phyloP scores from a whole-genome alignment of 441 rosid genomes.

The Euphorbia schlechtendalii region DNA sequence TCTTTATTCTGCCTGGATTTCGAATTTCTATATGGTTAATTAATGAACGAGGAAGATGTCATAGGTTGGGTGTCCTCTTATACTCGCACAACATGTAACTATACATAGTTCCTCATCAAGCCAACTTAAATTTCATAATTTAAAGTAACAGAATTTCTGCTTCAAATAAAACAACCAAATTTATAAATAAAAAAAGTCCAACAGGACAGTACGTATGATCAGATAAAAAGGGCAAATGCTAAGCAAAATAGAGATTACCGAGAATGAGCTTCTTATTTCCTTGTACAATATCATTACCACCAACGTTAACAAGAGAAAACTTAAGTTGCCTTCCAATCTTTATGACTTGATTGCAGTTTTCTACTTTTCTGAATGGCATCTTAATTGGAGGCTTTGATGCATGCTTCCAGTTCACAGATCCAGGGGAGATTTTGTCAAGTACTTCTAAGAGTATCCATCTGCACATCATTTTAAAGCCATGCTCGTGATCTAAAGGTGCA shows the following conservation, averaged over 20 bases:
- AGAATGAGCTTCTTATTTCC: slow-evolving; percentile 49
- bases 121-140: not conserved
- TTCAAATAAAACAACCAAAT: too few relatives aligned
- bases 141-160: too few relatives aligned
- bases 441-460: slow-evolving; percentile 45
- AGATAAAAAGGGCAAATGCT: not conserved
- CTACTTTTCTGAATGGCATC: too few relatives aligned
- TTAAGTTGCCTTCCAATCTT: slow-evolving; percentile 34
- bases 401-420: slow-evolving; percentile 42
- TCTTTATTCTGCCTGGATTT: too few relatives aligned
- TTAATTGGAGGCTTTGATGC: slow-evolving; percentile 44
- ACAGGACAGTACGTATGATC: not conserved
- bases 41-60: too few relatives aligned
- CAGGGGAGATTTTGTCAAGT: slow-evolving; percentile 41
- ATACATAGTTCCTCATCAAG: not conserved
- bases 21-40: too few relatives aligned
- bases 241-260: slow-evolving; percentile 21
- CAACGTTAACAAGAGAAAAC: slow-evolving; percentile 39
- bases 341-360: slow-evolving; percentile 41
- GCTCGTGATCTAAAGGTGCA: not conserved
- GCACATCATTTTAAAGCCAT: not conserved
- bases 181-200: not conserved
- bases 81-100: not conserved
- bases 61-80: too few relatives aligned
- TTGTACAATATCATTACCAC: slow-evolving; percentile 39